Evolutionary conservation across 305 asterid genomes (phyloP), one percentile per base, ranked within the genome.

Genomic region (Fraxinus albicans): DNA sequence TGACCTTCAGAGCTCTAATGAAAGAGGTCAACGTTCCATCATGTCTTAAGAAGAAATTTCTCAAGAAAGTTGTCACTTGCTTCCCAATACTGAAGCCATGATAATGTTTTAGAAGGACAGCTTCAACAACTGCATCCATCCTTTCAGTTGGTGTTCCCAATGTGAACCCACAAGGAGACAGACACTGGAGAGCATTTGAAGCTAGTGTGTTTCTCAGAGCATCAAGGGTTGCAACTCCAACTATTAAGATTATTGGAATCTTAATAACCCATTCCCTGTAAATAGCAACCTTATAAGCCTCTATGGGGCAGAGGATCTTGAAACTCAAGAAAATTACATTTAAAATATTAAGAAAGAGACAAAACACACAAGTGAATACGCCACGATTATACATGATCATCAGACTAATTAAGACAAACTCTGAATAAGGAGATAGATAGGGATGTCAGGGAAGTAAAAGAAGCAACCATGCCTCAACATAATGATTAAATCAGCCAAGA

Each of bases 21-120:
- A 96, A 94, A 76, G 95, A 91, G 75, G 94, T 91, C 77, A 96
- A 87, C 35, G 99, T 96, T 69, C 99, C 99, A 86, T 96, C 99
- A 84, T 94, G 97, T 84, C 90, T 91, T 84, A 89, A 70, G 88
- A 96, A 96, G 93, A 91, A 89, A 87, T 88, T 93, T 89, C 95
- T 91, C 89, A 96, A 85, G 88, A 92, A 93, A 77, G 81, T 77
- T 44, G 92, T 91, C 83, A 91, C 96, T 36, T 86, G 89, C 85
- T 92, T 91, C 81, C 98, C 98, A 83, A 96, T 79, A 75, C 88
- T 89, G 85, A 96, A 89, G 88, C 91, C 85, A 84, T 84, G 85
- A 84, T 86, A 90, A 76, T 80, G 83, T 86, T 89, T 90, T 50
- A 96, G 87, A 81, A 96, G 91, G 85, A 92, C 90, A 77, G 98